Evolutionary conservation across 2,329 filamentous ascomycete species (phyloP).

Genomic region (Xylaria sp.): DNA sequence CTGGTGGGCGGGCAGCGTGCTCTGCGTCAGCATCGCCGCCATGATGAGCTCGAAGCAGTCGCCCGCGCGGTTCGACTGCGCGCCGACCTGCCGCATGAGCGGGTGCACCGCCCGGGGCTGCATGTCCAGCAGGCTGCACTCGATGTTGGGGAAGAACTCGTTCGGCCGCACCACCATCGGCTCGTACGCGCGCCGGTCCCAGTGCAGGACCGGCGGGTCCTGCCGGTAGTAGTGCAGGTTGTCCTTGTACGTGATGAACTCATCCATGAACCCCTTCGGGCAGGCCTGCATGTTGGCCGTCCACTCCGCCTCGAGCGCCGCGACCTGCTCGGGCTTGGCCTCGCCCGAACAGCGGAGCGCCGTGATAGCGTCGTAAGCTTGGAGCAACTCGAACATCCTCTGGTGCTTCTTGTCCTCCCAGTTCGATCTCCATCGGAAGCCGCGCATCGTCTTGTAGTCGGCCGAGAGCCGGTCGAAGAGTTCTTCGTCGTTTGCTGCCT

Average conservation of each 20-base stretch:
- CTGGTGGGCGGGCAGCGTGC: slow-evolving; percentile 42
- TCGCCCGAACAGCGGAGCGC: slow-evolving; percentile 13
- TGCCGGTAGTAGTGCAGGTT: slow-evolving; percentile 56
- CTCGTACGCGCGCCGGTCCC: slow-evolving; percentile 73
- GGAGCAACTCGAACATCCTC: slow-evolving; percentile 1
- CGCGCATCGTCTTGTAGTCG: slow-evolving; percentile 19
- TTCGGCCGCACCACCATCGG: slow-evolving; percentile 59
- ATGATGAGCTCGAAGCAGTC: slow-evolving; percentile 59
- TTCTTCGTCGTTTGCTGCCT: slow-evolving; percentile 31
- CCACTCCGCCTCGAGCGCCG: slow-evolving; percentile 39
- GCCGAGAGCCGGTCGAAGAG: slow-evolving; percentile 21
- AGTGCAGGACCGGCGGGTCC: slow-evolving; percentile 58
- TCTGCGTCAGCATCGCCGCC: slow-evolving; percentile 42
- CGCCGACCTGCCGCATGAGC: slow-evolving; percentile 50
- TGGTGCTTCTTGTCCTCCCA: slow-evolving; percentile 23
- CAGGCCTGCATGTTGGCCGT: slow-evolving; percentile 36
- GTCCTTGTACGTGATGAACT: slow-evolving; percentile 51
- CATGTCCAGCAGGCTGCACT: slow-evolving; percentile 66
- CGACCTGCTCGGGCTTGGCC: slow-evolving; percentile 31
- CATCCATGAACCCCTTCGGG: slow-evolving; percentile 26
- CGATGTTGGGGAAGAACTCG: slow-evolving; percentile 69
- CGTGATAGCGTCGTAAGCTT: slow-evolving; percentile 12
- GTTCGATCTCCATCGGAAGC: slow-evolving; percentile 25
- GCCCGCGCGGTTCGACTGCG: slow-evolving; percentile 43
- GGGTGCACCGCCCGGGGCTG: slow-evolving; percentile 60